These are phyloP conservation scores for Pseudogymnoascus sp. DNA, from an alignment of 2,329 filamentous ascomycete genomes.

Conservation along the genomic window DNA sequence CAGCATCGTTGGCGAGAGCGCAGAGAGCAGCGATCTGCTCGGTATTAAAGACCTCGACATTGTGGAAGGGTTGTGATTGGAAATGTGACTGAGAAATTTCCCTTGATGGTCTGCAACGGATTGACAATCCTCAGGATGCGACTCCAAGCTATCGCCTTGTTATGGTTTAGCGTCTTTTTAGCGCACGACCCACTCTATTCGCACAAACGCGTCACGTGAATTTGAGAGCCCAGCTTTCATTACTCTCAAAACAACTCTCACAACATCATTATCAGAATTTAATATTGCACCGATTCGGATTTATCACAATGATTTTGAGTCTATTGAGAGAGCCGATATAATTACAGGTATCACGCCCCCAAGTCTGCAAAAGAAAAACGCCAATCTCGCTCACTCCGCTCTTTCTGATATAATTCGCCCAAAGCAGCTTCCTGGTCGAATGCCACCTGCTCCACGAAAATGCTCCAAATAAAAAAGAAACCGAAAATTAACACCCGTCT, in stretches of 20 bases:
- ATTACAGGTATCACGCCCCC: constrained; percentile 8
- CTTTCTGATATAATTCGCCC: background rate
- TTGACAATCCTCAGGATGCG: constrained; percentile 3
- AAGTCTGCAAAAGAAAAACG: constrained; percentile 8
- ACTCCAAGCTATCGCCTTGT: constrained; percentile 6
- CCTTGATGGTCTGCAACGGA: background rate
- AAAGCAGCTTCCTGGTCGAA: constrained; percentile 2
- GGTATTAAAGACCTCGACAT: constrained; percentile 25
- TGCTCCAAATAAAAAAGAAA: constrained; percentile 2
- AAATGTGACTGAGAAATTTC: background rate
- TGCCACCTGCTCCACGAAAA: constrained; percentile 4
- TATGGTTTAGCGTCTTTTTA: background rate
- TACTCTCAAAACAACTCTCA: background rate
- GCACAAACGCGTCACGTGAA: constrained; percentile 3
- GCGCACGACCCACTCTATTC: background rate
- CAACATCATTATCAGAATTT: background rate
- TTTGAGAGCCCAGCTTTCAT: background rate
- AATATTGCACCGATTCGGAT: background rate
- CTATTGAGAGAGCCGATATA: constrained; percentile 7
- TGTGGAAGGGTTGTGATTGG: background rate
- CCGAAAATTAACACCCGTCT: background rate
- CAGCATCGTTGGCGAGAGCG: constrained; percentile 12
- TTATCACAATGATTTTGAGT: constrained; percentile 5
- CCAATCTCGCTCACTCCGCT: constrained; percentile 1
- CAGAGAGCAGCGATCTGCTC: constrained; percentile 20